Evolutionary conservation across 2,329 filamentous ascomycete species (phyloP).

Genomic region (Apiospora rasikravindrae): DNA sequence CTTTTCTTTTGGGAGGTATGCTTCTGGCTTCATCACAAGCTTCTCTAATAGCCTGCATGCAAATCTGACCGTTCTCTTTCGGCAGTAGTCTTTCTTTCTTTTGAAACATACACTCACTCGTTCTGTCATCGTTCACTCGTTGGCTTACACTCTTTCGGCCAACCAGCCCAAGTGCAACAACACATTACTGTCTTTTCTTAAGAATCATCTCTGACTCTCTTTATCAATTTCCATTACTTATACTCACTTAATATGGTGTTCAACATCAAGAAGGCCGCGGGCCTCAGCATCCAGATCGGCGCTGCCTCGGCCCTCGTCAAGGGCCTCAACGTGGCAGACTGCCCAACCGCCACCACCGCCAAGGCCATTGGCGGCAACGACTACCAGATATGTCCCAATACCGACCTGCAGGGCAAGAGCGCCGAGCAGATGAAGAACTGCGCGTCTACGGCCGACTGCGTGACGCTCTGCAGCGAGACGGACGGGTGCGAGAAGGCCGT

Average conservation of each 20-base stretch:
- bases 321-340: conserved; percentile 3
- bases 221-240: neutral
- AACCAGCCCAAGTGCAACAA: neutral
- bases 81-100: conserved; percentile 10
- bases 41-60: conserved; percentile 15
- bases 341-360: neutral
- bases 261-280: conserved; percentile 17
- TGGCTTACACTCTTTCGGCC: neutral
- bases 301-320: conserved; percentile 8
- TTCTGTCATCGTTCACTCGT: conserved; percentile 4
- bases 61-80: neutral
- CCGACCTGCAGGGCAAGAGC: conserved; percentile 17
- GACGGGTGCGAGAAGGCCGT: conserved; percentile 22
- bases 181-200: neutral
- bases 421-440: conserved; percentile 13
- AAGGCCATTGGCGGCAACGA: neutral
- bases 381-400: conserved; percentile 4
- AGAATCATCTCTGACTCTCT: neutral
- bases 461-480: conserved; percentile 18
- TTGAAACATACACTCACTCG: neutral
- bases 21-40: conserved; percentile 10
- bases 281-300: neutral
- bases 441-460: conserved; percentile 15
- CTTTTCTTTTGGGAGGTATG: neutral
- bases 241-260: conserved; percentile 14